Conservation (phyloP, 2,329 filamentous ascomycete species). For the Stachybotrys elegans region DNA sequence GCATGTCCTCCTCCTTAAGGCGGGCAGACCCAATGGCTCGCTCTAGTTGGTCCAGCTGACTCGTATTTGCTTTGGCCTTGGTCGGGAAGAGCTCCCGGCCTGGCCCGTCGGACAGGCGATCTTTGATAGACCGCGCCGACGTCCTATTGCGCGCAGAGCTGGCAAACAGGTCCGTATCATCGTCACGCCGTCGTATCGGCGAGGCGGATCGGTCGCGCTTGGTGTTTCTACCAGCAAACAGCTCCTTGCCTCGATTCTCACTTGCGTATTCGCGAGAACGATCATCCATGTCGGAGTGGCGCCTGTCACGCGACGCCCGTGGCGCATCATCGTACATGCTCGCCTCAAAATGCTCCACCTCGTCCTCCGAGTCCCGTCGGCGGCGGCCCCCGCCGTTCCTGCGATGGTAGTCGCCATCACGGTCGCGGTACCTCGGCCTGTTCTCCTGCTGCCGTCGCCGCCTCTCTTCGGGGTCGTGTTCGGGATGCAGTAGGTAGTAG, state of each 20-base stretch:
- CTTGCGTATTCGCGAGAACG: constrained; percentile 21
- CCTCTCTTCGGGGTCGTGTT: constrained; percentile 76
- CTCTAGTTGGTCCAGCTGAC: constrained; percentile 33
- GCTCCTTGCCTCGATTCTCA: constrained; percentile 52
- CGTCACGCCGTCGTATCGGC: constrained; percentile 37
- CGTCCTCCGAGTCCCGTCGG: constrained; percentile 42
- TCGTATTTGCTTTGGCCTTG: constrained; percentile 17
- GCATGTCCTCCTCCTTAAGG: constrained; percentile 30
- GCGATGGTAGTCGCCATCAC: constrained; percentile 33
- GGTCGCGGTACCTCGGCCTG: constrained; percentile 60
- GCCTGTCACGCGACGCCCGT: constrained; percentile 19
- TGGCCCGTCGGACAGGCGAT: constrained; percentile 24
- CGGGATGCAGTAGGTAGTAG: constrained; percentile 89
- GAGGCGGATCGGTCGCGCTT: constrained; percentile 48
- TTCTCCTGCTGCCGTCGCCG: constrained; percentile 52
- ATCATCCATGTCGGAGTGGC: constrained; percentile 20
- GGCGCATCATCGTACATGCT: constrained; percentile 77
- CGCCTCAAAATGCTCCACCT: constrained; percentile 59
- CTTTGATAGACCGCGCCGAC: constrained; percentile 27
- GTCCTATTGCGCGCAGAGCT: constrained; percentile 27
- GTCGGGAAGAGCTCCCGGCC: constrained; percentile 35
- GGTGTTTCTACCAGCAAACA: constrained; percentile 47
- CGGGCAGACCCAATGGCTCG: constrained; percentile 31
- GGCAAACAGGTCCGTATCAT: constrained; percentile 26
- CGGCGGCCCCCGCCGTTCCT: constrained; percentile 35